Evolutionary conservation across 345 rosid genomes (phyloP), one percentile per base, ranked within the genome.

Genomic region (Salix viminalis): DNA sequence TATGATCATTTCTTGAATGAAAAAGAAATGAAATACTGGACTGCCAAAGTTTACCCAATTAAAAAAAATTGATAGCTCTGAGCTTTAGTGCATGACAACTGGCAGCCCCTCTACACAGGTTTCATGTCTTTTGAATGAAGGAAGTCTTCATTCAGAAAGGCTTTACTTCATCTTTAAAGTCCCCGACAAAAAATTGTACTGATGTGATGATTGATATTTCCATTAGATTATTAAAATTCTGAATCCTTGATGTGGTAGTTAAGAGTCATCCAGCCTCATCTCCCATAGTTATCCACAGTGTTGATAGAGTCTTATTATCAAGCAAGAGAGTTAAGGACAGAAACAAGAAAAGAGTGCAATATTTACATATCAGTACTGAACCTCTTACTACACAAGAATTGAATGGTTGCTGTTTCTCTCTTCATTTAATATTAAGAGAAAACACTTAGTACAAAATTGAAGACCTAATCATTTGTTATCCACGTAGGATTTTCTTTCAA

Each of bases 241-340:
- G 61, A 46, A 74, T 74, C n/a, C 68, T 64, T 18, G n/a, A 60
- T 37, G 21, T 7, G 62, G 37, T 24, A n/a, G 76, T 61, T 61
- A 32, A 41, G n/a, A 21, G 16, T 65, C n/a, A 56, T 26, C 56
- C 30, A 50, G 21, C 58, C 10, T 24, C 12, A 32, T 37, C 48
- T 34, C 34, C 60, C 44, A 26, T 58, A 14, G 13, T 24, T 74
- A 16, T 44, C 42, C 30, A 4, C 58, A 12, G 28, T 62, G 39
- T 13, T 30, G 36, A 46, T 65, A 46, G 50, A 68, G 8, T 13
- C 16, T 24, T 14, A 24, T n/a, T 9, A 69, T 24, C 52, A 26
- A 15, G 72, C 21, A 69, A 69, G 14, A 69, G 16, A 16, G 30
- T 14, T 64, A 8, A 28, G 16, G 2, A 71, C 19, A 24, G 44